Evolutionary conservation across 2,329 filamentous ascomycete genomes (phyloP).

Genomic region (Biscogniauxia mediterranea): DNA sequence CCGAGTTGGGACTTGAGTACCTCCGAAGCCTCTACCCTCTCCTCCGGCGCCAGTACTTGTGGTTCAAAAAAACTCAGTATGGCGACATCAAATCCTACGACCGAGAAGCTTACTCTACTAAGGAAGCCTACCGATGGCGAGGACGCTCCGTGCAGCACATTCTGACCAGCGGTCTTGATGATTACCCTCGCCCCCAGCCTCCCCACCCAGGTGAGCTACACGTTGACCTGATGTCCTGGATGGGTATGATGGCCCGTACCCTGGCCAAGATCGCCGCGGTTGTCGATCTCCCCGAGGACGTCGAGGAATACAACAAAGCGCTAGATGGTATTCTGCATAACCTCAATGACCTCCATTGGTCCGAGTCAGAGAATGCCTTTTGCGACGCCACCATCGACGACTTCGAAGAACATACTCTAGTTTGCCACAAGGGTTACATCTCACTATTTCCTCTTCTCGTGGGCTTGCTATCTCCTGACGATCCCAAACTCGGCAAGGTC

Average conservation of each 20-base stretch:
- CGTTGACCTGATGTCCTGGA: constrained; percentile 91
- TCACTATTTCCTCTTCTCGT: constrained; percentile 90
- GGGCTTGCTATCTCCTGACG: constrained; percentile 72
- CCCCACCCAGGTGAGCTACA: constrained; percentile 95
- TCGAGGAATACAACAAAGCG: constrained; percentile 66
- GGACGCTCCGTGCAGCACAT: constrained; percentile 85
- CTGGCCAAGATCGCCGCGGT: constrained; percentile 75
- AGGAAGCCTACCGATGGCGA: constrained; percentile 93
- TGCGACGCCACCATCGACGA: constrained; percentile 95
- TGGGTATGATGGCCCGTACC: constrained; percentile 93
- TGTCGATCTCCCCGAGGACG: constrained; percentile 76
- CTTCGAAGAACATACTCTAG: constrained; percentile 83
- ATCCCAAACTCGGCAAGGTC: constrained; percentile 69
- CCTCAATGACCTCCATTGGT: constrained; percentile 93
- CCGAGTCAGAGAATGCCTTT: constrained; percentile 73
- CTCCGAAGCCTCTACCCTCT: constrained; percentile 55
- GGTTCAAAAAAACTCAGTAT: constrained; percentile 90
- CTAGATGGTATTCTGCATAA: constrained; percentile 79
- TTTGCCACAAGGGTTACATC: constrained; percentile 96
- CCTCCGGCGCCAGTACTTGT: constrained; percentile 84
- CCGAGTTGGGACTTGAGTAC: constrained; percentile 26
- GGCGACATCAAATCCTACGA: constrained; percentile 92
- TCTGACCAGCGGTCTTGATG: constrained; percentile 89
- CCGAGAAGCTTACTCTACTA: constrained; percentile 80
- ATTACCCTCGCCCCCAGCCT: constrained; percentile 91